Base-by-base conservation (phyloP, 208 protist genomes). In the Wallacemonas rigidus region DNA sequence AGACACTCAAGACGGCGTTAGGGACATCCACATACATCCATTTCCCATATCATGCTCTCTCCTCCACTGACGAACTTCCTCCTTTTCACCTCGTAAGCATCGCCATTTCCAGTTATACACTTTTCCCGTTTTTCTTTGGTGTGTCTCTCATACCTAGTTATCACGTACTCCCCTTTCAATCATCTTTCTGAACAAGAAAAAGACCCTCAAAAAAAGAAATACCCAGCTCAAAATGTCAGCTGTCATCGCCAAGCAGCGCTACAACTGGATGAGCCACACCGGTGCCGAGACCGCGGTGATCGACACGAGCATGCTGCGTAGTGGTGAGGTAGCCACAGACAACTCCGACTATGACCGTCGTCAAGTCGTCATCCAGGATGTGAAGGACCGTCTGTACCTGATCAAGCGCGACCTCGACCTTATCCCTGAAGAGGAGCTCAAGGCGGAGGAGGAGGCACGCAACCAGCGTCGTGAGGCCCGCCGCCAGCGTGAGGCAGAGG, bases 251-350 rank as follows among this genome's bases (percentile, higher is more conserved):
- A 82, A 63, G n/a, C 81, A 95, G 57, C 80, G 83, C 43, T 92
- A 87, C 75, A 95, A 93, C 79, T 95, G 91, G 91, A 95, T 95
- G 91, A 87, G 88, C 43, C 83, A 93, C 77, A 79, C 92, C 64
- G 88, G 91, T 54, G 90, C 85, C 58, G 82, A 93, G 80, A 85
- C 85, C 14, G 70, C 83, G 57, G 69, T 83, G 56, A 61, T 89
- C 51, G 81, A 90, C 70, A 64, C 78, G 35, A 48, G 62, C 11
- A 63, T 90, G 7, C 68, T 93, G 17, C 90, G 88, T 56, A 54
- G 74, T 38, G 68, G 60, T 15, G 54, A 17, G 3, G 62, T 56
- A 0, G 38, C 35, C n/a, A 62, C 64, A 8, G 74, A 83, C 74
- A 86, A 88, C 76, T 76, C 73, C 79, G 81, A 87, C 79, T 91